A percentile compares a stretch with the other conserved stretches of the same genome.
Evolutionary conservation across 2,329 filamentous ascomycete species (phyloP).

Genomic region (Mariannaea sp.): DNA sequence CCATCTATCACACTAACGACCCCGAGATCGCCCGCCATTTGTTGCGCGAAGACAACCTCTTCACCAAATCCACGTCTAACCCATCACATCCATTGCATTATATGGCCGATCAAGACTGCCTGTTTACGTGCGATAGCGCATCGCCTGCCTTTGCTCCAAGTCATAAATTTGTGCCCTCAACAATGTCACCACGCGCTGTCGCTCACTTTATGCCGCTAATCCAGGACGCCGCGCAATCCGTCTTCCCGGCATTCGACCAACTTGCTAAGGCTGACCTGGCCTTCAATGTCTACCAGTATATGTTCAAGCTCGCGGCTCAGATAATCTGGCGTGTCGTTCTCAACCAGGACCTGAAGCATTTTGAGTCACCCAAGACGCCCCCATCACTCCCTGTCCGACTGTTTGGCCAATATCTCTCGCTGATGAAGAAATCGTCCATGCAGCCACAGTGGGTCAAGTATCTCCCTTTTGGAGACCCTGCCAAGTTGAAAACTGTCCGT

Average conservation of each 20-base stretch:
- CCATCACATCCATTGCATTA: neutral
- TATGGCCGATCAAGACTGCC: neutral
- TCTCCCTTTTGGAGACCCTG: constrained; percentile 1
- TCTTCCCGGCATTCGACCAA: neutral
- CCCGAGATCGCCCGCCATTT: neutral
- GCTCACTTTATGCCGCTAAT: neutral
- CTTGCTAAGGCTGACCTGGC: neutral
- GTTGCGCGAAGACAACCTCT: neutral
- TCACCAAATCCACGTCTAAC: neutral
- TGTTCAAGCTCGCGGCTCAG: constrained; percentile 1
- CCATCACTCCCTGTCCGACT: neutral
- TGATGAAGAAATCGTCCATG: neutral
- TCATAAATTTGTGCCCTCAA: neutral
- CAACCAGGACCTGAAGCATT: neutral
- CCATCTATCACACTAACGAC: neutral
- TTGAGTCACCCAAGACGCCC: neutral
- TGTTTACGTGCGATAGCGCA: neutral
- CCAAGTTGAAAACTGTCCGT: neutral
- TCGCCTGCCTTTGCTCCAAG: neutral
- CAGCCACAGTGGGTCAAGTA: neutral
- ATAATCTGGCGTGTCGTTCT: neutral
- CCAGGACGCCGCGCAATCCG: neutral
- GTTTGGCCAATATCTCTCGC: neutral
- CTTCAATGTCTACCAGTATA: constrained; percentile 3
- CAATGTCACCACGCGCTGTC: neutral